A percentile compares a stretch with the other conserved stretches of the same genome.
Conservation (phyloP, 345 rosid genomes). For the Ailanthus altissimus region DNA sequence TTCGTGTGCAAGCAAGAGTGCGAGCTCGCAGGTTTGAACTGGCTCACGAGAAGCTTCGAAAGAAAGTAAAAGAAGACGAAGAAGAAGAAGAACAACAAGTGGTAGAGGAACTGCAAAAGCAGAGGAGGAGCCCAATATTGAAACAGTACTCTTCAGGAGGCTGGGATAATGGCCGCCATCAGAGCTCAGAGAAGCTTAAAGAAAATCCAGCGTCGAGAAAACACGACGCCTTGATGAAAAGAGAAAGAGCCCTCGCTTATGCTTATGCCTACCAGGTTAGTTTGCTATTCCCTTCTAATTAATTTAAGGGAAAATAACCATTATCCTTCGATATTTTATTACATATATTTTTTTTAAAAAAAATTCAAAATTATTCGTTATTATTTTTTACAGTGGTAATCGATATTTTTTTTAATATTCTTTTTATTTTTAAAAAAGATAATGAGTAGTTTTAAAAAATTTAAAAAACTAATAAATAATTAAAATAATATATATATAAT, state of each 20-base stretch:
- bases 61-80: constrained; percentile 34
- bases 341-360: too few species aligned
- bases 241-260: constrained; percentile 94
- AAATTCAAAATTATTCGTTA: too few species aligned
- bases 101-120: constrained; percentile 14
- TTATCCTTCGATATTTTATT: too few species aligned
- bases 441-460: too few species aligned
- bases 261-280: constrained; percentile 80
- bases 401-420: too few species aligned
- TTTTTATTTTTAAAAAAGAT: too few species aligned
- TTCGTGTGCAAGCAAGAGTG: constrained; percentile 91
- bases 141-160: constrained; percentile 27
- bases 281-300: not conserved
- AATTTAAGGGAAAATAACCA: too few species aligned
- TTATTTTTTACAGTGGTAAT: too few species aligned
- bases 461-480: too few species aligned
- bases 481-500: too few species aligned
- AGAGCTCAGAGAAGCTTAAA: constrained; percentile 37
- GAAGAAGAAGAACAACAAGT: constrained; percentile 14
- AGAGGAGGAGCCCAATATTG: constrained; percentile 28
- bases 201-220: constrained; percentile 44
- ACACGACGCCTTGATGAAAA: constrained; percentile 61
- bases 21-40: constrained; percentile 73
- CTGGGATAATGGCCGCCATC: constrained; percentile 45
- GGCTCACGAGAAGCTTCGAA: constrained; percentile 50